These are phyloP conservation scores for Ganoderma leucocontextum DNA, from an alignment of 1,284 basidiomycete species.

Conservation along the genomic window DNA sequence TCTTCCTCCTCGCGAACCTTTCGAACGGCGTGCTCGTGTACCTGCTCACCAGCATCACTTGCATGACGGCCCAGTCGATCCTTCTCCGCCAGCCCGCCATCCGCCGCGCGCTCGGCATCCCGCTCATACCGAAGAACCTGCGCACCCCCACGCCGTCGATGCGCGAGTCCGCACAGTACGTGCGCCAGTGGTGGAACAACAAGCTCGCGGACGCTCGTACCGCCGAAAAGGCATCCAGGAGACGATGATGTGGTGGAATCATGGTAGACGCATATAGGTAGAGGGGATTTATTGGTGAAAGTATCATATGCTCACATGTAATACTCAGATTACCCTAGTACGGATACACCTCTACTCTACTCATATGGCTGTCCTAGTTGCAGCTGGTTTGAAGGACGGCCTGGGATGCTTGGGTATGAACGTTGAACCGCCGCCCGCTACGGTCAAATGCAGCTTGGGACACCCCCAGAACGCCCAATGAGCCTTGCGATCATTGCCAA, in stretches of 20 bases:
- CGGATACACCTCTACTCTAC: slow-evolving; percentile 25
- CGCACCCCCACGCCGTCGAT: slow-evolving; percentile 38
- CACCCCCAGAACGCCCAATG: no score
- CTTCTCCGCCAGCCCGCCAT: slow-evolving; percentile 56
- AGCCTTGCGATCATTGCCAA: no score
- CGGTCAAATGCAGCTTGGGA: no score
- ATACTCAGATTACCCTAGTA: slow-evolving; percentile 25
- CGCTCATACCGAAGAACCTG: slow-evolving; percentile 45
- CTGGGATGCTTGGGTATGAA: background rate
- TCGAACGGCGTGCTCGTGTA: slow-evolving; percentile 71
- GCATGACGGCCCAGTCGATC: slow-evolving; percentile 55
- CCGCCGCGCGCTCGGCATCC: slow-evolving; percentile 57
- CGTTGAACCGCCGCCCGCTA: no score
- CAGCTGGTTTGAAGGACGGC: background rate
- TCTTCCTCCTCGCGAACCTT: slow-evolving; percentile 70
- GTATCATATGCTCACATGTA: slow-evolving; percentile 31
- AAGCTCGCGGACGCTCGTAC: slow-evolving; percentile 35
- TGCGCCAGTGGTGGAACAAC: slow-evolving; percentile 41
- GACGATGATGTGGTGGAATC: slow-evolving; percentile 7
- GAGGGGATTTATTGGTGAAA: slow-evolving; percentile 17
- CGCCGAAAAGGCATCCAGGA: slow-evolving; percentile 15
- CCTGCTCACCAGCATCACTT: slow-evolving; percentile 56
- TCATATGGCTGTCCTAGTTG: background rate
- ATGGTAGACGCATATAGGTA: background rate
- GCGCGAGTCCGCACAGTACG: slow-evolving; percentile 40